phyloP scores from a whole-genome alignment of 2,329 filamentous ascomycete species.

The Fusarium clavum region DNA sequence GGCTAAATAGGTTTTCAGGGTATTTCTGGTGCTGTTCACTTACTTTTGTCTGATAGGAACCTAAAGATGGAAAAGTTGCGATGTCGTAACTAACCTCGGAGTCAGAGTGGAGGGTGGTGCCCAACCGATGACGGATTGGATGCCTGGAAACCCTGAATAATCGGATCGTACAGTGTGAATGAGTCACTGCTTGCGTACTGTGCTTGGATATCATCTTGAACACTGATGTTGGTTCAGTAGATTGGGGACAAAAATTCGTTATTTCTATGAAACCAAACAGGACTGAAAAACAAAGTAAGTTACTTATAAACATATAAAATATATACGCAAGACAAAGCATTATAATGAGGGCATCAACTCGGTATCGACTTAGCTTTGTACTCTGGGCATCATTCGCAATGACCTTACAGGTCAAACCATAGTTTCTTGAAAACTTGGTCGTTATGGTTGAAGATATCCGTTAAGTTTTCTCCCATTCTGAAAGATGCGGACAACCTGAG shows the following conservation, averaged over 20 bases:
- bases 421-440: not conserved
- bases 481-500: not conserved
- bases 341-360: not conserved
- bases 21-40: constrained; percentile 10
- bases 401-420: not conserved
- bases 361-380: not conserved
- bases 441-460: not conserved
- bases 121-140: constrained; percentile 31
- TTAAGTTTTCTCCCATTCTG: not conserved
- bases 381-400: not conserved
- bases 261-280: not conserved
- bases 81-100: constrained; percentile 27
- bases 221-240: not conserved
- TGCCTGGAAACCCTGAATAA: constrained; percentile 19
- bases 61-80: constrained; percentile 4
- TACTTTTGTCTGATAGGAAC: constrained; percentile 4
- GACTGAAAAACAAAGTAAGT: not conserved
- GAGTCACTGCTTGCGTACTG: not conserved
- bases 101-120: constrained; percentile 27
- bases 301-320: not conserved
- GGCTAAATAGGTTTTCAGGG: not conserved
- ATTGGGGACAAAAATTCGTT: not conserved
- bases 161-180: constrained; percentile 19
- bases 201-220: not conserved
- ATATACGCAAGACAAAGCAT: not conserved